Evolutionary conservation across 139 green algal species (phyloP).

Genomic region (Monoraphidium neglectum): DNA sequence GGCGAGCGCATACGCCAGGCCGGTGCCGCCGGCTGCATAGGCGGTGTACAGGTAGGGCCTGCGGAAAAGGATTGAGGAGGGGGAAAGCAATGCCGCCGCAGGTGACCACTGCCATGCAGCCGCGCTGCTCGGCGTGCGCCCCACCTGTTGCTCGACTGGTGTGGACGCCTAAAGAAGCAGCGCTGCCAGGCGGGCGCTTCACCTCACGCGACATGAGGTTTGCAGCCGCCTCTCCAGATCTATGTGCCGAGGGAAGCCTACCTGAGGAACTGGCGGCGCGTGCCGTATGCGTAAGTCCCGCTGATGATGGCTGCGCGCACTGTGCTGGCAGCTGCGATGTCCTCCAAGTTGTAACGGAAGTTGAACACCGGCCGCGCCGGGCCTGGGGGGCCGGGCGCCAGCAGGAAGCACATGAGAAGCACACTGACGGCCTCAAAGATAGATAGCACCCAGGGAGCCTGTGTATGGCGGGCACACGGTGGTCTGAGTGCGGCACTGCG

Average conservation of each 20-base stretch:
- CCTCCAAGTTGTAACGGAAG: constrained; percentile 56
- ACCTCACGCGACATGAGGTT: neutral
- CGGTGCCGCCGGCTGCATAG: constrained; percentile 39
- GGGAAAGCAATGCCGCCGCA: neutral
- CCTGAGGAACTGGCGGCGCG: constrained; percentile 37
- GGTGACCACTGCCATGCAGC: too few species aligned
- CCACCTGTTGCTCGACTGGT: neutral
- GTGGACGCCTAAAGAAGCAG: neutral
- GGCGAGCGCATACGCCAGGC: constrained; percentile 48
- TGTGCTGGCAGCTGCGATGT: constrained; percentile 49
- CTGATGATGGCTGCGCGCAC: constrained; percentile 44
- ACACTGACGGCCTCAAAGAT: constrained; percentile 40
- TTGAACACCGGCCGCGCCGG: constrained; percentile 18
- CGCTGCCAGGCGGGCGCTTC: neutral
- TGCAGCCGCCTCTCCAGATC: neutral
- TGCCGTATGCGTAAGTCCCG: constrained; percentile 42
- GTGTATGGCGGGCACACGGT: neutral
- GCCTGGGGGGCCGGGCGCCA: constrained; percentile 25
- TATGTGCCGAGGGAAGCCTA: too few species aligned
- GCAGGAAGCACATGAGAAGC: constrained; percentile 51
- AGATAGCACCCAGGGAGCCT: constrained; percentile 61
- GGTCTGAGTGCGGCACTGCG: too few species aligned
- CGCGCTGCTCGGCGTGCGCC: neutral
- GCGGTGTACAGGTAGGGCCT: constrained; percentile 61
- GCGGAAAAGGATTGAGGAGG: neutral